Evolutionary conservation across 495 filamentous ascomycete species (phyloP), one percentile per base, ranked within the genome.

Genomic region (Talaromyces ruber): DNA sequence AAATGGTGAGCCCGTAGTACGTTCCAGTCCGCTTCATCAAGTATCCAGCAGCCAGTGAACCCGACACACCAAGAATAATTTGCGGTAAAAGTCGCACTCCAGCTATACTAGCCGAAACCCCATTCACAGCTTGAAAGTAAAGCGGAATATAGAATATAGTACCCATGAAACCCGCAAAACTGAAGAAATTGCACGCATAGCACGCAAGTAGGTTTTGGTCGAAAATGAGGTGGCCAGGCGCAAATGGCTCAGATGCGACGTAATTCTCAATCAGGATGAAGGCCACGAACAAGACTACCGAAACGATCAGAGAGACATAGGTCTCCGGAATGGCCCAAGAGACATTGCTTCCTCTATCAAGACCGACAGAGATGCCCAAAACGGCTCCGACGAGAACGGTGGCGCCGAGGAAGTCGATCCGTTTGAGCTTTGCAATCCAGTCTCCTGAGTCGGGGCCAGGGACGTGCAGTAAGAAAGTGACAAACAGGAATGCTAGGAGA

Each of bases 321-420:
- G 88, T 88, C 62, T 86, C 70, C 0, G 76, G 79, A 52, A 83
- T 70, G 6, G 65, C 73, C 87, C 92, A 91, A 21, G 84, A 81
- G 34, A 86, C 78, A 68, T 94, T 96, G 60, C 86, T 87, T 11
- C 90, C 91, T 58, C 84, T 81, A 68, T 96, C 91, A 12, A 96
- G 79, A 12, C 89, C 90, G 50, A 93, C 71, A 5, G 94, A 80
- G 26, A 96, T 78, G 4, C 80, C 76, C 58, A 90, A 85, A 0
- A 93, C 87, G 3, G 91, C 90, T 2, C 75, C 72, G n/a, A 93
- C 77, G 6, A 91, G 84, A 21, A 86, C 75, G 29, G 83, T 73
- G 0, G 92, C 91, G 8, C 91, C 91, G 1, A 88, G 72, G 67
- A 95, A 93, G 67, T 96, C 91, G 63, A 96, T 82, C 6, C 86